A percentile compares a stretch with the other conserved stretches of the same genome.
Evolutionary conservation across 179 eudicot species (phyloP).

Genomic region (Sideroxylon spinosum): DNA sequence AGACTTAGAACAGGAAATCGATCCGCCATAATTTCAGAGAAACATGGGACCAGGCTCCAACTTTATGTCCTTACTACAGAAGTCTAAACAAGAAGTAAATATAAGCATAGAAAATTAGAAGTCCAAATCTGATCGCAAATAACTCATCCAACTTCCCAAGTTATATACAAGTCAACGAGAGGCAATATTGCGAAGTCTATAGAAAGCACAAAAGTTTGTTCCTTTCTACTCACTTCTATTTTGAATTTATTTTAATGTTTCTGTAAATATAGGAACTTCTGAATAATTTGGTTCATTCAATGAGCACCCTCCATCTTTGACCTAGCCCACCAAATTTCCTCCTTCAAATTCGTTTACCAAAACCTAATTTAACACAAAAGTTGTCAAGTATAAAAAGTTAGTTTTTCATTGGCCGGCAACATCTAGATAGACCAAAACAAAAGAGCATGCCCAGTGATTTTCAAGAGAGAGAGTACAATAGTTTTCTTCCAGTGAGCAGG

Average conservation of each 20-base stretch:
- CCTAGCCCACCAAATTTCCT: neutral
- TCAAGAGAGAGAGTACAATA: too few species aligned
- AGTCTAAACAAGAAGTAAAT: neutral
- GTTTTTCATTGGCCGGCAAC: too few species aligned
- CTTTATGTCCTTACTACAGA: neutral
- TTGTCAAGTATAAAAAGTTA: too few species aligned
- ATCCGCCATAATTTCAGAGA: neutral
- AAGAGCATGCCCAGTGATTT: too few species aligned
- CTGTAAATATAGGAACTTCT: neutral
- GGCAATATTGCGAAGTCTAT: neutral
- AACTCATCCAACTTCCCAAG: neutral
- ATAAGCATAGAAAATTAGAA: neutral
- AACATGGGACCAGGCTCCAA: slow-evolving; percentile 8
- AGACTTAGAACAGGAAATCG: slow-evolving; percentile 9
- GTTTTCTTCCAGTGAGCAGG: too few species aligned
- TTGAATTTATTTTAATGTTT: neutral
- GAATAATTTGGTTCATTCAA: neutral
- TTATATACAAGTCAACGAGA: neutral
- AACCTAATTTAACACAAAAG: neutral
- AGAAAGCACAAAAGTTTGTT: neutral
- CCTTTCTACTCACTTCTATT: neutral
- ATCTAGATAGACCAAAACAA: too few species aligned
- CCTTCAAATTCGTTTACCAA: neutral
- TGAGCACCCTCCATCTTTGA: neutral
- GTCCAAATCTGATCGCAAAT: neutral